A percentile compares a stretch with the other conserved stretches of the same genome.
Evolutionary conservation across 2,329 filamentous ascomycete species (phyloP).

Genomic region (Monosporascus sp.): DNA sequence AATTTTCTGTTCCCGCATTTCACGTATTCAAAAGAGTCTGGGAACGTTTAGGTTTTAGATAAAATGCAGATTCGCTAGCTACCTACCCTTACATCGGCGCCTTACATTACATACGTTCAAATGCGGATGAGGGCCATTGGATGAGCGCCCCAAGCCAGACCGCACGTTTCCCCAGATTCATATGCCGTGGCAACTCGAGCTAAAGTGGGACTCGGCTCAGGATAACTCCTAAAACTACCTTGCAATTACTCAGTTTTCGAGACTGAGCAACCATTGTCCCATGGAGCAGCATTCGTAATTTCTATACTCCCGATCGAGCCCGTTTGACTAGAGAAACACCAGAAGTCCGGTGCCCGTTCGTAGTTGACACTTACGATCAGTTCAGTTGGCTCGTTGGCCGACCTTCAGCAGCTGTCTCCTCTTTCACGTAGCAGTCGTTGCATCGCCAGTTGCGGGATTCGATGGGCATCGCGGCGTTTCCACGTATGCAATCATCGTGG

Average conservation of each 20-base stretch:
- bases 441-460: constrained; percentile 37
- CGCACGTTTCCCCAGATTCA: background rate
- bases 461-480: constrained; percentile 31
- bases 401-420: constrained; percentile 1
- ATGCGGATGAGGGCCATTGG: background rate
- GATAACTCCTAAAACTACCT: too few species aligned
- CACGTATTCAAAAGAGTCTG: too few species aligned
- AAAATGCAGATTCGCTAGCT: background rate
- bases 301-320: too few species aligned
- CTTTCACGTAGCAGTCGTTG: constrained; percentile 31
- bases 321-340: too few species aligned
- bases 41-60: too few species aligned
- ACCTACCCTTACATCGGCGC: background rate
- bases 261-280: too few species aligned
- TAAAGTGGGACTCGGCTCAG: too few species aligned
- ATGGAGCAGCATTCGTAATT: too few species aligned
- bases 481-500: constrained; percentile 41
- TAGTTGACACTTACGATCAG: background rate
- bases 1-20: too few species aligned
- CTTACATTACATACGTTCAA: background rate
- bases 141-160: background rate
- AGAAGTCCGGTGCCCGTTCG: background rate
- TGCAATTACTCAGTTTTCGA: too few species aligned
- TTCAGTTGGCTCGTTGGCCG: background rate
- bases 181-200: too few species aligned